These are phyloP conservation scores for Penicillium vulpinum DNA, from an alignment of 2,329 filamentous ascomycete species.

Conservation along the genomic window DNA sequence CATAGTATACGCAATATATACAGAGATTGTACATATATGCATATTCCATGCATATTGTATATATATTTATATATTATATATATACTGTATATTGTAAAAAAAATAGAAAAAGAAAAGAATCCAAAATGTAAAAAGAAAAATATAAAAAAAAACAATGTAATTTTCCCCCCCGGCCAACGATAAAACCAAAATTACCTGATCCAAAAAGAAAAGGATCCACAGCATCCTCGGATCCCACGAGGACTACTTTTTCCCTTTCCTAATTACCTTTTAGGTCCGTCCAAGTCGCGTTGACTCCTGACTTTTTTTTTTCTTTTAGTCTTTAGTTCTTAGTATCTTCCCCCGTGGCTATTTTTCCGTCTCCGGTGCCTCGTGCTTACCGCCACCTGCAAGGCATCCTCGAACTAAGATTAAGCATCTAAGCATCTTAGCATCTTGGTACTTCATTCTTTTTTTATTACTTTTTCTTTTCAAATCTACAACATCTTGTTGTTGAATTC, in stretches of 20 bases:
- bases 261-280: constrained; percentile 31
- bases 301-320: constrained; percentile 21
- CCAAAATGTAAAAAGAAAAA: neutral
- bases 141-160: neutral
- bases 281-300: constrained; percentile 22
- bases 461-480: neutral
- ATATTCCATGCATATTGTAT: no score
- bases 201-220: constrained; percentile 34
- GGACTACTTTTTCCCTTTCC: constrained; percentile 8
- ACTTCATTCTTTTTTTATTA: constrained; percentile 22
- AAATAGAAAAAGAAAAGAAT: neutral
- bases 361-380: constrained; percentile 39
- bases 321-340: neutral
- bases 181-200: constrained; percentile 23
- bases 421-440: constrained; percentile 38
- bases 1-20: no score
- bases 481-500: no score
- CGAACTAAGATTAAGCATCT: constrained; percentile 45
- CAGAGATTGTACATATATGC: no score
- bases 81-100: neutral
- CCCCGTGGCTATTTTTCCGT: constrained; percentile 2
- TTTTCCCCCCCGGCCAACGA: constrained; percentile 8
- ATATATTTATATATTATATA: neutral
- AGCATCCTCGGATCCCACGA: constrained; percentile 39
- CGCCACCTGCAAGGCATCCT: constrained; percentile 42